These are phyloP conservation scores for Exophiala oligosperma DNA, from an alignment of 2,329 filamentous ascomycete genomes.

Conservation along the genomic window DNA sequence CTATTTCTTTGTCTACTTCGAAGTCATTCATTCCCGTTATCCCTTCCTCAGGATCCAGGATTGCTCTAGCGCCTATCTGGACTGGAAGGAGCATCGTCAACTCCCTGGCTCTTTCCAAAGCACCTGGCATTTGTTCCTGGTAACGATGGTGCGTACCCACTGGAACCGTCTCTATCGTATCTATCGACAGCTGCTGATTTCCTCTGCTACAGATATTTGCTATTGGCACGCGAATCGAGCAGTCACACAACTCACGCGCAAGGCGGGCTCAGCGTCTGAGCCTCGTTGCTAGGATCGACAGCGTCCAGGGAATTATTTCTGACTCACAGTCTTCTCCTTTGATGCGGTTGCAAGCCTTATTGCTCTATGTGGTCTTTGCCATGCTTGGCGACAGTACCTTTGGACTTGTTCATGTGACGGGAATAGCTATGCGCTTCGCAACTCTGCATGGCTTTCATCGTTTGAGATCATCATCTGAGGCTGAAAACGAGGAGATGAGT, in stretches of 20 bases:
- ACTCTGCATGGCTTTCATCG: slow-evolving; percentile 1
- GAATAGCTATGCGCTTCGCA: slow-evolving; percentile 1
- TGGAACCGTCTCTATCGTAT: too few species aligned
- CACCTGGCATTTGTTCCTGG: not conserved
- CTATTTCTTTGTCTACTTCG: not conserved
- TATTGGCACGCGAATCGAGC: not conserved
- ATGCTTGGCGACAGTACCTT: slow-evolving; percentile 1
- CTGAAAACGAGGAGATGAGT: not conserved
- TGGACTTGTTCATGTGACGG: not conserved
- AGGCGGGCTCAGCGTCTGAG: not conserved
- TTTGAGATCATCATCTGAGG: not conserved
- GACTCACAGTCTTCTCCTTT: not conserved
- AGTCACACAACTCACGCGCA: not conserved
- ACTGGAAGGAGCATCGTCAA: not conserved
- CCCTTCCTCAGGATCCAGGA: not conserved
- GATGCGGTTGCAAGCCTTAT: not conserved
- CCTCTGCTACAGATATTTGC: not conserved
- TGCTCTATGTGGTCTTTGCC: not conserved
- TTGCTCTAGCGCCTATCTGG: not conserved
- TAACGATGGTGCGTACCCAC: not conserved
- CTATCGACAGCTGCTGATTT: too few species aligned
- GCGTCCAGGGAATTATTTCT: not conserved
- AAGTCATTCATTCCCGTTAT: not conserved
- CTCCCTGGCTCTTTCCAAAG: not conserved
- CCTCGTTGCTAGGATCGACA: not conserved